phyloP scores from a whole-genome alignment of 495 filamentous ascomycete genomes.

The Sporormia fimetaria region DNA sequence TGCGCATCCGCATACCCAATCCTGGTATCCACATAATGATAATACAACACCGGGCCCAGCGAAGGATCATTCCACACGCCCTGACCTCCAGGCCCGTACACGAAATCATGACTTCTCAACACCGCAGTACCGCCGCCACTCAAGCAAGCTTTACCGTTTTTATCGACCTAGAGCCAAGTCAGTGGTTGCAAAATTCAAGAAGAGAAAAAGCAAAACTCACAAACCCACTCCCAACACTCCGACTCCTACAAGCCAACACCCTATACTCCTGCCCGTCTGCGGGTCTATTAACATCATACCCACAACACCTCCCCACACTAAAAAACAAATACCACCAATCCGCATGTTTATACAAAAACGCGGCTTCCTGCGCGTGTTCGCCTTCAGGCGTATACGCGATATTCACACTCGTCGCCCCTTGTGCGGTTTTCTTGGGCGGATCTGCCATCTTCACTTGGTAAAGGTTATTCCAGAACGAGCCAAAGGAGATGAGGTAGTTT shows the following conservation, averaged over 20 bases:
- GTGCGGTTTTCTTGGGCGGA: constrained; percentile 34
- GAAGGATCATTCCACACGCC: constrained; percentile 41
- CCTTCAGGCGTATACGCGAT: constrained; percentile 46
- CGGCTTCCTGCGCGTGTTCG: constrained; percentile 47
- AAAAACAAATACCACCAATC: constrained; percentile 58
- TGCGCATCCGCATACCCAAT: constrained; percentile 54
- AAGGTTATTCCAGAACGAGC: constrained; percentile 59
- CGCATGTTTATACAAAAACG: constrained; percentile 44
- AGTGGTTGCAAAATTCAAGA: not conserved
- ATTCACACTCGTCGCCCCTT: constrained; percentile 33
- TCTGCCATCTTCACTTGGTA: constrained; percentile 47
- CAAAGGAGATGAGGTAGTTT: constrained; percentile 49
- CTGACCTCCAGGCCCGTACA: constrained; percentile 65
- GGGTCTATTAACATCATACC: constrained; percentile 40
- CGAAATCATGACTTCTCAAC: constrained; percentile 47
- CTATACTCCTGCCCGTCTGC: constrained; percentile 52
- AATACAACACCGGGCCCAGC: constrained; percentile 51
- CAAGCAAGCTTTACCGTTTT: constrained; percentile 44
- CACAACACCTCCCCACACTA: constrained; percentile 51
- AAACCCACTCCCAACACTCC: constrained; percentile 42
- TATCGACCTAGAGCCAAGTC: constrained; percentile 38
- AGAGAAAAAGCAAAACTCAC: constrained; percentile 33
- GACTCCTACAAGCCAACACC: constrained; percentile 51
- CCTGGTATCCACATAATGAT: constrained; percentile 56
- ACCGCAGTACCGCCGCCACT: constrained; percentile 52